Conservation (phyloP, 2,329 filamentous ascomycete species). For the Curvularia sp. region DNA sequence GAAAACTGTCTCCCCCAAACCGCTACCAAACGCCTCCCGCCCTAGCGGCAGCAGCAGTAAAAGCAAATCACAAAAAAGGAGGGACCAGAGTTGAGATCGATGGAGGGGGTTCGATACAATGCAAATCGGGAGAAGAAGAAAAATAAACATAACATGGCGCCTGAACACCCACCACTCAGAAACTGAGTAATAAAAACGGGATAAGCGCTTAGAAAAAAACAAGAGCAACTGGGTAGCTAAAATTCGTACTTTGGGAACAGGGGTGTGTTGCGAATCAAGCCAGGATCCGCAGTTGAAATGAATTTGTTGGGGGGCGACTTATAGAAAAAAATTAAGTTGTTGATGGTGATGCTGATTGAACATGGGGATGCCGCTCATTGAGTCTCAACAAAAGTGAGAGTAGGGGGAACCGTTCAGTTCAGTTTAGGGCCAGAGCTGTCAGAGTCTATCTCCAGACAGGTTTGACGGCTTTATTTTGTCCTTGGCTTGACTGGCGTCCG, state of each 20-base stretch:
- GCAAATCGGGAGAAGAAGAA: constrained; percentile 6
- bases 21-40: constrained; percentile 18
- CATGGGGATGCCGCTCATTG: constrained; percentile 7
- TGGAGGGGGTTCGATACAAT: constrained; percentile 3
- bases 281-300: constrained; percentile 26
- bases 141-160: background rate
- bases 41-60: background rate
- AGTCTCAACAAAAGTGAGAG: background rate
- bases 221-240: constrained; percentile 16
- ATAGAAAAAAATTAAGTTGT: background rate
- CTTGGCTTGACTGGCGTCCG: constrained; percentile 34
- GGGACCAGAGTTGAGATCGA: constrained; percentile 19
- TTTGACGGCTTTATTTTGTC: constrained; percentile 27
- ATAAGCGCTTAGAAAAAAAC: background rate
- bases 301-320: constrained; percentile 13
- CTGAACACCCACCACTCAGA: background rate
- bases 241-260: constrained; percentile 21
- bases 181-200: background rate
- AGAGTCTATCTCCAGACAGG: constrained; percentile 36
- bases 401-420: background rate
- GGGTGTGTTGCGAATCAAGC: constrained; percentile 17
- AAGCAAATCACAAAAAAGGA: constrained; percentile 7
- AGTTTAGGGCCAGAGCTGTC: background rate
- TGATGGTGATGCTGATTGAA: constrained; percentile 5
- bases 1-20: constrained; percentile 24